These are phyloP conservation scores for Toxicodendron radicans DNA, from an alignment of 345 rosid species.

Conservation along the genomic window DNA sequence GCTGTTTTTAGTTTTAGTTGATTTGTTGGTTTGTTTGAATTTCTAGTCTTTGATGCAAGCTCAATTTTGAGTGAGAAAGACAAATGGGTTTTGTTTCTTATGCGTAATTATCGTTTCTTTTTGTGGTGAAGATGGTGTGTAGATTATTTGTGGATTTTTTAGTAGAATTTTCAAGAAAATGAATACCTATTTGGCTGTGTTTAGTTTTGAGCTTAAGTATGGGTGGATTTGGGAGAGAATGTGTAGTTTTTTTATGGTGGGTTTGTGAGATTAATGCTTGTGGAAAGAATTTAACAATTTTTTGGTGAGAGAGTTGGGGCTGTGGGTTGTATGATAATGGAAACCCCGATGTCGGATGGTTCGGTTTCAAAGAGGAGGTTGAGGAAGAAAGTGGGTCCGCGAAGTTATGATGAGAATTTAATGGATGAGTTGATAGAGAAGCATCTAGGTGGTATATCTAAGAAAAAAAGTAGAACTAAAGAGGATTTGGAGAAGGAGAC, in stretches of 20 bases:
- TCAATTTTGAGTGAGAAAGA: not conserved
- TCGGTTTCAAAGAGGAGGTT: slow-evolving; percentile 52
- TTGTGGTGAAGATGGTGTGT: not conserved
- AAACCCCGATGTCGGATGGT: slow-evolving; percentile 36
- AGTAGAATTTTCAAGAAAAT: not conserved
- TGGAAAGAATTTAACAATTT: slow-evolving; percentile 18
- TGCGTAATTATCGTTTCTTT: not conserved
- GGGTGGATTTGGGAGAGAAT: slow-evolving; percentile 3
- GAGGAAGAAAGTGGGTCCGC: slow-evolving; percentile 56
- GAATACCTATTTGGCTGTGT: not conserved
- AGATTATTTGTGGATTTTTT: not conserved
- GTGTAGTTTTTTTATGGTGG: slow-evolving; percentile 11
- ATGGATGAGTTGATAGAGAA: slow-evolving; percentile 80
- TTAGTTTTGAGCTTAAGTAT: slow-evolving; percentile 2
- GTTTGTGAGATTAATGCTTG: slow-evolving; percentile 14
- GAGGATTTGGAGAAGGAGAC: slow-evolving; percentile 86
- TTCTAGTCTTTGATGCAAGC: not conserved
- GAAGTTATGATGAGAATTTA: slow-evolving; percentile 75
- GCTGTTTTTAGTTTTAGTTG: not conserved
- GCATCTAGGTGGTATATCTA: slow-evolving; percentile 58
- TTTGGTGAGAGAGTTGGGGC: slow-evolving; percentile 1
- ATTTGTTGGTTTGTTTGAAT: not conserved
- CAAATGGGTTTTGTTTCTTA: not conserved
- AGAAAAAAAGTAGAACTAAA: slow-evolving; percentile 58
- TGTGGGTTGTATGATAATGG: slow-evolving; percentile 34